Evolutionary conservation across 805 yeast genomes (phyloP).

Genomic region (Monosporozyma aerobia): DNA sequence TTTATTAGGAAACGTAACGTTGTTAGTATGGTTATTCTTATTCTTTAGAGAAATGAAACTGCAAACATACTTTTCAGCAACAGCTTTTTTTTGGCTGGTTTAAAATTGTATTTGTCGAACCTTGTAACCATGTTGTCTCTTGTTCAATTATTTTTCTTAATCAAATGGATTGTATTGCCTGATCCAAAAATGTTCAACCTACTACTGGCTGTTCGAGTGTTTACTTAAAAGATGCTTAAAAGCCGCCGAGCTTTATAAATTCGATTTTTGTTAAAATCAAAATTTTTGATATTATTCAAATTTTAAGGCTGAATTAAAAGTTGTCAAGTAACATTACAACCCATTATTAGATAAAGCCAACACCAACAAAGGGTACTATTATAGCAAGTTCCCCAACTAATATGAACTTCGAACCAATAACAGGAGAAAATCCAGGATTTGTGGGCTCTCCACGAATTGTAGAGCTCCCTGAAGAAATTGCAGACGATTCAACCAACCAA

Average conservation of each 20-base stretch:
- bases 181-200: too few species aligned
- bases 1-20: neutral
- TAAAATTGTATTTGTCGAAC: neutral
- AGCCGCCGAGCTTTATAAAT: neutral
- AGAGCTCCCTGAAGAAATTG: neutral
- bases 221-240: neutral
- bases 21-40: neutral
- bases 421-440: neutral
- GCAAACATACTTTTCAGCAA: neutral
- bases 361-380: neutral
- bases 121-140: neutral
- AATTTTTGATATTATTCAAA: neutral
- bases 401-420: neutral
- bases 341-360: neutral
- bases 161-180: neutral
- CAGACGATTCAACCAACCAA: neutral
- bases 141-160: too few species aligned
- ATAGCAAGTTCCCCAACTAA: neutral
- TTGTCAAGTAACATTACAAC: neutral
- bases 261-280: neutral
- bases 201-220: neutral
- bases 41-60: neutral
- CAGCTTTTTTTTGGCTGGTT: neutral
- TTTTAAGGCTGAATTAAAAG: neutral
- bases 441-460: neutral